Evolutionary conservation across 139 green algal species (phyloP), one percentile per base, ranked within the genome.

Genomic region (Nannochloris sp.): DNA sequence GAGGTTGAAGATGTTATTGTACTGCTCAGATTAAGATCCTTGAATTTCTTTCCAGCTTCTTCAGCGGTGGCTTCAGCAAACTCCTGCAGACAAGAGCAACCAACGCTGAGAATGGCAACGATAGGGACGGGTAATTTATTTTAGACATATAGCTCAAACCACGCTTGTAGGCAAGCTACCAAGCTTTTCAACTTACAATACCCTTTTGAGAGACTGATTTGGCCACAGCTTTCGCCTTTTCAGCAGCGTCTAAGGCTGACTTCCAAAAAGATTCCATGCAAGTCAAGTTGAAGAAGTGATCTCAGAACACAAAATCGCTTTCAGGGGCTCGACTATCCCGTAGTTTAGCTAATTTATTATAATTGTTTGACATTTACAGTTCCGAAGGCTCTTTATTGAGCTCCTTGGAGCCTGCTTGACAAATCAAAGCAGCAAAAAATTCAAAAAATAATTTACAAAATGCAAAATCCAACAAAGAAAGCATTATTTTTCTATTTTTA

Each of bases 31-130:
- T 63, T 65, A 6, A 74, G 31, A 10, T 61, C 24, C 12, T 64
- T 47, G 29, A 78, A 62, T 39, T 70, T 74, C 5, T 66, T 65
- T 37, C 19, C 38, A 5, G 71, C 71, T 61, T 78, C 65, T 38
- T 67, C 71, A 9, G 71, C 65, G 1, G 71, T 68, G 3, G 48
- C 48, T 36, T 74, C 71, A 6, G 69, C 71, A 8, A 65, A 45
- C 34, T 69, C 71, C 71, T 78, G 59, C 59, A 53, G 30, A 24
- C 12, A 6, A 24, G 3, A 34, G 10, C 31, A 30, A 38, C 34
- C 15, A 27, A 53, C 14, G 42, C 42, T 64, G 23, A 30, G 15
- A 35, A 10, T 9, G n/a, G 29, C 24, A 19, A 9, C 55, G 9
- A 6, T 54, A 15, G 9, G 7, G n/a, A n/a, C n/a, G n/a, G n/a